Evolutionary conservation across 371 early-diverging fungal species (phyloP).

Genomic region (Gilbertella persicaria): DNA sequence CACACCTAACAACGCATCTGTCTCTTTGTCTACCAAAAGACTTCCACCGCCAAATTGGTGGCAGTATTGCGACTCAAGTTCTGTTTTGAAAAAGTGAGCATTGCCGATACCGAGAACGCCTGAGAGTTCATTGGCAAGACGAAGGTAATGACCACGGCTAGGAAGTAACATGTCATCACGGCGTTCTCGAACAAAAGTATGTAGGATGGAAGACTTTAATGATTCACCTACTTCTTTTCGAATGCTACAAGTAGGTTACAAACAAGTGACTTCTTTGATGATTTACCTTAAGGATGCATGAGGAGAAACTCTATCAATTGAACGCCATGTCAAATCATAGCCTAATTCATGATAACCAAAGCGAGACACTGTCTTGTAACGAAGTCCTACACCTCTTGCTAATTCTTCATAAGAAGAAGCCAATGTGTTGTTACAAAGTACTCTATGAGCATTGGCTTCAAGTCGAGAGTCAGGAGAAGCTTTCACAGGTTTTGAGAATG

Average conservation of each 20-base stretch:
- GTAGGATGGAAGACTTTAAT: slow-evolving; percentile 79
- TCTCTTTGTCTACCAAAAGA: slow-evolving; percentile 29
- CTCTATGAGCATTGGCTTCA: slow-evolving; percentile 49
- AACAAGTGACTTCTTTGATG: neutral
- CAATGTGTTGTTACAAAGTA: slow-evolving; percentile 46
- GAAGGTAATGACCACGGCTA: slow-evolving; percentile 70
- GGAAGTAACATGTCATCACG: slow-evolving; percentile 82
- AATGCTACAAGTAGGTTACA: slow-evolving; percentile 63
- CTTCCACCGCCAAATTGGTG: slow-evolving; percentile 40
- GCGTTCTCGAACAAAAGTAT: slow-evolving; percentile 68
- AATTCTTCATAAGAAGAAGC: slow-evolving; percentile 48
- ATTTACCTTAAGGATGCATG: slow-evolving; percentile 73
- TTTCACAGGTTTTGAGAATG: slow-evolving; percentile 44
- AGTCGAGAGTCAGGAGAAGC: slow-evolving; percentile 48
- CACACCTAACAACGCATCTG: slow-evolving; percentile 25
- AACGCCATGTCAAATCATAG: slow-evolving; percentile 79
- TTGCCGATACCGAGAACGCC: slow-evolving; percentile 81
- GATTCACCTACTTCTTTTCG: slow-evolving; percentile 88
- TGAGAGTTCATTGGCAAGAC: slow-evolving; percentile 72
- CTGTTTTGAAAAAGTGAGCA: slow-evolving; percentile 71
- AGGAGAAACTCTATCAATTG: slow-evolving; percentile 69
- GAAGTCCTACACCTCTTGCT: slow-evolving; percentile 41
- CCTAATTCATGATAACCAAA: slow-evolving; percentile 73
- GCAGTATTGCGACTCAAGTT: slow-evolving; percentile 59
- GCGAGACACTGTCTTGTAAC: slow-evolving; percentile 49